Conservation (phyloP, 75 land plant species). For the Chamaecyparis obtusa region DNA sequence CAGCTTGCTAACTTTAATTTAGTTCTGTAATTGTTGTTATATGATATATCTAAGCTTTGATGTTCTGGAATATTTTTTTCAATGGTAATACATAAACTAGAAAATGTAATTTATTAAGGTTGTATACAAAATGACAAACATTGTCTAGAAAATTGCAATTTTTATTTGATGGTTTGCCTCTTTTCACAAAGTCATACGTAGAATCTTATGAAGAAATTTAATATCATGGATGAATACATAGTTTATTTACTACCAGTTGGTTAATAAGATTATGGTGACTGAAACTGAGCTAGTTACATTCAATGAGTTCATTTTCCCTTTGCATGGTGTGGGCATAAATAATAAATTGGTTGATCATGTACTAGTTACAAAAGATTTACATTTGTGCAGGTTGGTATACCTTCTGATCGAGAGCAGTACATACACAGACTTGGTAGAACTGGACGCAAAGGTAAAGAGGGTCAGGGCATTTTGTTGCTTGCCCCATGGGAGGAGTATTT, state of each 20-base stretch:
- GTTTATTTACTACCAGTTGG: neutral
- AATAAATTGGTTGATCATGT: neutral
- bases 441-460: conserved; percentile 98
- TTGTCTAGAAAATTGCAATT: neutral
- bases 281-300: neutral
- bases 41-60: too few relatives aligned
- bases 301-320: neutral
- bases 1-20: too few relatives aligned
- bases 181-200: neutral
- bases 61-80: too few relatives aligned
- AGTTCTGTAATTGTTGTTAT: too few relatives aligned
- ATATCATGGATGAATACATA: neutral
- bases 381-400: conserved; percentile 70
- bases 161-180: neutral
- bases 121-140: neutral
- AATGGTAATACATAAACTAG: neutral
- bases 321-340: neutral
- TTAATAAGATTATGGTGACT: neutral
- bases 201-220: conserved; percentile 1
- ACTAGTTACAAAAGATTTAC: neutral
- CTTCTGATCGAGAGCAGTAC: conserved; percentile 87
- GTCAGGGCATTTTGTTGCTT: conserved; percentile 78
- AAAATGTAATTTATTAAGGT: neutral
- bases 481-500: conserved; percentile 95
- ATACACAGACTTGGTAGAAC: conserved; percentile 98